Base-by-base conservation (phyloP, 2,329 filamentous ascomycete genomes). In the Daldinia sp. region DNA sequence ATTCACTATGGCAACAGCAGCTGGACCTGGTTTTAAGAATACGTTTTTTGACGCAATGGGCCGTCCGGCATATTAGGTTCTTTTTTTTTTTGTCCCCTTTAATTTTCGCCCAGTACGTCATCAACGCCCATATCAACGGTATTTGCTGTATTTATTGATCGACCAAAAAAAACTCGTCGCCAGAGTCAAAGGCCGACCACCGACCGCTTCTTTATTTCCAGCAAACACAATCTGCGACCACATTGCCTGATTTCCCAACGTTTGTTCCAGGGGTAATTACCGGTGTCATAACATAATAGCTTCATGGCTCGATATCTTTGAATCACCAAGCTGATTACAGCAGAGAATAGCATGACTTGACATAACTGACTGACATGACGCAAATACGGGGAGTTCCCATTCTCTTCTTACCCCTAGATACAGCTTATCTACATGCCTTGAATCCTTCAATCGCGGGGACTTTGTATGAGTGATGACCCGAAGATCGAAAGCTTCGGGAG, bases 171-270 rank as follows among this genome's bases (percentile, higher is more conserved):
- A 57, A 57, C 30, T 68, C 62, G 62, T 58, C 68, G 58, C 56
- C 50, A 48, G 23, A 54, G 37, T 23, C 23, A 63, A 68, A 63
- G 44, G 15, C 68, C 65, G 68, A 70, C 33, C 58, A n/a, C 68
- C 68, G 68, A 70, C 54, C 37, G n/a, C 37, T 44, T 15, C 20
- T 23, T 48, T 37, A 54, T 54, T 54, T 13, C 33, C 51, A 37
- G 15, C 26, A 33, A 20, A 10, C 46, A 33, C 56, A 65, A 65
- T 65, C 37, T 30, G 18, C 20, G 41, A 23, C 48, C 26, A 33
- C 18, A 30, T 51, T 33, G 26, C 48, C 15, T 51, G 9, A 37
- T 42, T 5, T 42, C 39, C 39, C 7, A 18, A n/a, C 15, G 6
- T 18, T 7, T 51, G 46, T 51, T 51, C 46, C 46, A 51, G 46